Evolutionary conservation across 441 rosid species (phyloP).

Genomic region (Metrosideros polymorpha): DNA sequence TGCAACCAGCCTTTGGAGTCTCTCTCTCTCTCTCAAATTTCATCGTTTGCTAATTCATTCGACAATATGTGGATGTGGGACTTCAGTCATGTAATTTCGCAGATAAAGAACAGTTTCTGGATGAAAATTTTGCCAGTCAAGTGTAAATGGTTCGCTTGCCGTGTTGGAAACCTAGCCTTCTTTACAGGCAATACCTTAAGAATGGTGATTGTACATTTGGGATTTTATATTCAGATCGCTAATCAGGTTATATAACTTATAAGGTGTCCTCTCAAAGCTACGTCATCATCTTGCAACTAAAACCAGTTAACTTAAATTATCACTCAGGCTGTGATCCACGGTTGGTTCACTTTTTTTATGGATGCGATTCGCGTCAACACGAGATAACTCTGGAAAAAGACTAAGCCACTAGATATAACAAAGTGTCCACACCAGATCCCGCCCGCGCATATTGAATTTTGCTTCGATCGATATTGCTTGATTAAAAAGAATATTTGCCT

Average conservation of each 20-base stretch:
- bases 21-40: background rate
- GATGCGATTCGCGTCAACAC: no score
- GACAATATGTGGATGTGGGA: background rate
- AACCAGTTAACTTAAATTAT: background rate
- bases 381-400: background rate
- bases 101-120: background rate
- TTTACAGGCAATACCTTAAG: background rate
- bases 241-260: background rate
- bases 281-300: background rate
- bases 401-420: background rate
- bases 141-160: background rate
- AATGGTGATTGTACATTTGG: background rate
- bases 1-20: conserved; percentile 32
- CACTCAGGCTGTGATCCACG: background rate
- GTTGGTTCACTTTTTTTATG: background rate
- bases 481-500: conserved; percentile 21
- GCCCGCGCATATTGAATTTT: conserved; percentile 13
- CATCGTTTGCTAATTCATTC: background rate
- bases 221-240: background rate
- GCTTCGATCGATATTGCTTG: background rate
- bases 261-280: background rate
- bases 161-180: background rate
- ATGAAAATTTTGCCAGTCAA: background rate
- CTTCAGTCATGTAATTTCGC: background rate
- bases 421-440: background rate